Base-by-base conservation (phyloP, 169 alveolate species). In the Eimeria sp. region DNA sequence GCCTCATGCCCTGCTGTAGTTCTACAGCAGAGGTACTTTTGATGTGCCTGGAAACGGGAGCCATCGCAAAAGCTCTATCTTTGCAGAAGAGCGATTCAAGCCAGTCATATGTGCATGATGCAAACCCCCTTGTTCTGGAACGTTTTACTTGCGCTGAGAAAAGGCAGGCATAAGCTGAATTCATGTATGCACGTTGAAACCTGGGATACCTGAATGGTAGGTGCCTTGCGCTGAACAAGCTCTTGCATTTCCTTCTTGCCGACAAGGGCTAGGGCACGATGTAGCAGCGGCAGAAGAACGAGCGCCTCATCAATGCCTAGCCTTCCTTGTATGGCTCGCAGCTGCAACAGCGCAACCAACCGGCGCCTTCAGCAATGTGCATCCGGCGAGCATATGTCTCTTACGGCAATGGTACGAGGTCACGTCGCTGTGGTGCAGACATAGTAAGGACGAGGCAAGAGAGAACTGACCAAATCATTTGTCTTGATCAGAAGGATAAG, bases 221-320 rank as follows among this genome's bases (percentile, higher is more conserved):
- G 65, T 86, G 80, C 93, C 40, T 47, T 45, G n/a, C 61, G 93
- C 65, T 34, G 82, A 18, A 9, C n/a, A 49, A 86, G 93, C 27
- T 57, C 93, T 20, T 86, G 82, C 80, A 86, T 4, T 20, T 86
- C 93, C 67, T 25, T 22, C 58, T 49, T 47, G 80, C 93, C 93
- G 3, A 82, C 82, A 72, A 73, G 63, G 45, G 75, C 80, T 57
- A 67, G 20, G 18, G 96, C 61, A 14, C 94, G 93, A 58, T 72
- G 94, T 89, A 88, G 63, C 54, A 93, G 34, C 7, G 96, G 93
- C 7, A 93, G 49, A 27, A 93, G 92, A 30, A 88, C 93, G 18
- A 93, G 96, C 43, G 91, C 86, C 94, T 93, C 96, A 54, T 93
- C 96, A 25, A 93, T 34, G 25, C 94, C 96, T 61, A 93, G 89